Conservation (phyloP, 116 monocot genomes). For the Posidonia oceanica region DNA sequence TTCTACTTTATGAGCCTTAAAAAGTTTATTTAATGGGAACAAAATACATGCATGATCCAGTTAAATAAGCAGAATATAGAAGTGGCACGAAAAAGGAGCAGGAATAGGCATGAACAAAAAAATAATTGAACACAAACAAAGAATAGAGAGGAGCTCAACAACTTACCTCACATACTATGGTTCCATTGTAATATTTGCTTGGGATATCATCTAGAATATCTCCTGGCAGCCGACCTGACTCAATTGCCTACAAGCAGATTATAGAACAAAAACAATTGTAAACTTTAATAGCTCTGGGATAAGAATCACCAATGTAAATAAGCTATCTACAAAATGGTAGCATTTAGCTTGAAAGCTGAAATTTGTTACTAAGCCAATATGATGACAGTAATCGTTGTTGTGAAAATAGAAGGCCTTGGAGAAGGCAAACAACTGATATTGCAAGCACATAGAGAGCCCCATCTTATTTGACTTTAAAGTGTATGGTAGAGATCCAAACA, state of each 20-base stretch:
- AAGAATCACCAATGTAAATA: too few relatives aligned
- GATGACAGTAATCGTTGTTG: neutral
- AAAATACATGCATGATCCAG: too few relatives aligned
- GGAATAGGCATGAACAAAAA: neutral
- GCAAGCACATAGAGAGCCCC: too few relatives aligned
- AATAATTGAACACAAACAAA: neutral
- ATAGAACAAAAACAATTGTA: too few relatives aligned
- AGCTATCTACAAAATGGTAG: neutral
- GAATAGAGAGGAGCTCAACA: neutral
- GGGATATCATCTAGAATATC: slow-evolving; percentile 94
- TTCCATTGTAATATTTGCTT: slow-evolving; percentile 67
- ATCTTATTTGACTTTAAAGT: too few relatives aligned
- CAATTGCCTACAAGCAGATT: slow-evolving; percentile 56
- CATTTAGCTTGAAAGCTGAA: neutral
- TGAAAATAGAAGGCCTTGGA: too few relatives aligned
- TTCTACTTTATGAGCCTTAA: too few relatives aligned
- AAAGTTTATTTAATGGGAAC: too few relatives aligned
- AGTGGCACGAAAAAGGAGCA: neutral
- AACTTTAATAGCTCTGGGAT: too few relatives aligned
- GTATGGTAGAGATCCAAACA: too few relatives aligned
- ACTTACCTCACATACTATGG: slow-evolving; percentile 79
- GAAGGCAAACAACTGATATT: too few relatives aligned
- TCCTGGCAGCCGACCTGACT: slow-evolving; percentile 79
- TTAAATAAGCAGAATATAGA: too few relatives aligned
- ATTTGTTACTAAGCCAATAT: neutral